Percentiles rank a stretch among this genome's conserved stretches.
These are phyloP conservation scores for Neurospora sp. DNA, from an alignment of 495 filamentous ascomycete genomes.

Conservation along the genomic window DNA sequence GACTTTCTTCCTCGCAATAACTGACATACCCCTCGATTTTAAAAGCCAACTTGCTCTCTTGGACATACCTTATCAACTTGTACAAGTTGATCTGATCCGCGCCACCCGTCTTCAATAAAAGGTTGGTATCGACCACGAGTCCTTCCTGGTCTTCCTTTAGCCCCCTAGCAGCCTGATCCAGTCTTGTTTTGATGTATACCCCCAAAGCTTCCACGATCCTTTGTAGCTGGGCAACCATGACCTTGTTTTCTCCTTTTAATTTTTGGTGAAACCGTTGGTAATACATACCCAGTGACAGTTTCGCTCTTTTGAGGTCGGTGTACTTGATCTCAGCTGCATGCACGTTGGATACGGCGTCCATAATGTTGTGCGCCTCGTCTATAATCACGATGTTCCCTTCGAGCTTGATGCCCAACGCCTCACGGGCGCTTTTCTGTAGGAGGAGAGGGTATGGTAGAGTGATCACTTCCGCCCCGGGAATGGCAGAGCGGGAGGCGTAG, in stretches of 20 bases:
- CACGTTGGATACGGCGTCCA: constrained; percentile 84
- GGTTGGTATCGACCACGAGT: constrained; percentile 45
- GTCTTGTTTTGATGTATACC: constrained; percentile 30
- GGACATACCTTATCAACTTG: constrained; percentile 75
- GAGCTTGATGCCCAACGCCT: constrained; percentile 75
- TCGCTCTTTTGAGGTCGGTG: constrained; percentile 56
- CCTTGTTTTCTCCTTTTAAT: constrained; percentile 77
- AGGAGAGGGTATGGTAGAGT: constrained; percentile 89
- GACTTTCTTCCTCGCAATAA: constrained; percentile 39
- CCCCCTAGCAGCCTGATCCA: constrained; percentile 35
- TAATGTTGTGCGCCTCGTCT: constrained; percentile 95
- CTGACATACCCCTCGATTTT: constrained; percentile 84
- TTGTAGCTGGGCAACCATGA: constrained; percentile 80
- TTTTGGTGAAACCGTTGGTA: constrained; percentile 79
- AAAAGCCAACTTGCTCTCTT: constrained; percentile 85
- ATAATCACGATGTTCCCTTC: constrained; percentile 85
- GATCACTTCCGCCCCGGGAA: constrained; percentile 82
- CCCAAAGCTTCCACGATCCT: constrained; percentile 69
- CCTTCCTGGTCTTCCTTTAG: constrained; percentile 38
- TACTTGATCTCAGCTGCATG: constrained; percentile 71
- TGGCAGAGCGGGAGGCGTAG: constrained; percentile 77
- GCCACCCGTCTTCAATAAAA: constrained; percentile 71
- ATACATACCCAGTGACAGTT: constrained; percentile 68
- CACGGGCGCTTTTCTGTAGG: constrained; percentile 78
- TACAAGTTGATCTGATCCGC: constrained; percentile 93